Conservation (phyloP, 129 eudicot genomes). For the Solidago caesia region DNA sequence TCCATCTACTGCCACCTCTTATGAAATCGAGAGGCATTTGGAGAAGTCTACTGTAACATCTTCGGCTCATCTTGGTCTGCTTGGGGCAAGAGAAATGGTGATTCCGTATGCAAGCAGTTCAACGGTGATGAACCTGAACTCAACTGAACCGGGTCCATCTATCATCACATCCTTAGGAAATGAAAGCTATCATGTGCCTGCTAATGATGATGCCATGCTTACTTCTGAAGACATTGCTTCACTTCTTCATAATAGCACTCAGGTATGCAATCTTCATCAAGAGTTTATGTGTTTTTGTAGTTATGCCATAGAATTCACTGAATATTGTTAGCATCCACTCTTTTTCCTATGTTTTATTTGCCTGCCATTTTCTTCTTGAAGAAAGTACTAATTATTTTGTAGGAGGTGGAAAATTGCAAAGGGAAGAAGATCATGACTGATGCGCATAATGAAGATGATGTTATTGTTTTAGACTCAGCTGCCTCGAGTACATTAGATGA, state of each 20-base stretch:
- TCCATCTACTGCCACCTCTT: conserved; percentile 24
- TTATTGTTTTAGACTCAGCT: background rate
- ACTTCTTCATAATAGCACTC: conserved; percentile 20
- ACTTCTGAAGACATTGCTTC: conserved; percentile 12
- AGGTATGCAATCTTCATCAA: conserved; percentile 38
- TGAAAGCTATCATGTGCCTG: conserved; percentile 12
- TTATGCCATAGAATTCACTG: background rate
- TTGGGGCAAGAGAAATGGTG: background rate
- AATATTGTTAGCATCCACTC: background rate
- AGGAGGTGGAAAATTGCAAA: conserved; percentile 15
- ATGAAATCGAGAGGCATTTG: conserved; percentile 5
- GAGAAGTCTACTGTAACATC: background rate
- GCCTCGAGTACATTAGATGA: conserved; percentile 2
- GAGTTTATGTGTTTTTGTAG: background rate
- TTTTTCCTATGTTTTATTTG: background rate
- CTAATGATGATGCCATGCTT: conserved; percentile 13
- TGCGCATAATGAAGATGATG: conserved; percentile 9
- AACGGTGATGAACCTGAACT: background rate
- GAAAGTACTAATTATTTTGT: conserved; percentile 1
- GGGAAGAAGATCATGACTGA: conserved; percentile 11
- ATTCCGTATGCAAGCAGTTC: background rate
- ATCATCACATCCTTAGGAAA: conserved; percentile 16
- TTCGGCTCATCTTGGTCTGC: too few species aligned
- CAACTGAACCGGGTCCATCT: conserved; percentile 32
- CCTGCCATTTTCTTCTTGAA: background rate